phyloP scores from a whole-genome alignment of 202 grass and related monocot genomes.

The Hordeum pubiflorum region DNA sequence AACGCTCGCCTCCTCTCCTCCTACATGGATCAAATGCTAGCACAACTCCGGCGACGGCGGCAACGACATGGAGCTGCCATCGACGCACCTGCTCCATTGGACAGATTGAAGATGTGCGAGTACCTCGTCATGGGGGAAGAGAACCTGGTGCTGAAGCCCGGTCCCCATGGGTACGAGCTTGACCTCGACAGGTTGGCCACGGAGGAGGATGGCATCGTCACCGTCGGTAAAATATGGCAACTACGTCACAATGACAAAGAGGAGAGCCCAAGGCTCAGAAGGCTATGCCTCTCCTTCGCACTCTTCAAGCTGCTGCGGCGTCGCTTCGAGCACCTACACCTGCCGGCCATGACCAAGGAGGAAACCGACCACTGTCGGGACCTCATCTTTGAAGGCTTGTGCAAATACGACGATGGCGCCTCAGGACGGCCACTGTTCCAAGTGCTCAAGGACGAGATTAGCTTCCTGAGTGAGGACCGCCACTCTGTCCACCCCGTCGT shows the following conservation, averaged over 20 bases:
- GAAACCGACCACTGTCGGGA: background rate
- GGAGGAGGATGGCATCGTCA: background rate
- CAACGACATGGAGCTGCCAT: too few species aligned
- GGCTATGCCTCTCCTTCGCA: conserved; percentile 28
- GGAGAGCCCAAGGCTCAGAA: background rate
- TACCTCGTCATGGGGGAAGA: conserved; percentile 20
- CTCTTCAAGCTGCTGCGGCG: conserved; percentile 27
- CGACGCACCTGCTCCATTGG: too few species aligned
- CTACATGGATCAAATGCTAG: background rate
- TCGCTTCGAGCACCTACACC: background rate
- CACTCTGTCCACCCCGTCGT: conserved; percentile 1
- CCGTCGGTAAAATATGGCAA: background rate
- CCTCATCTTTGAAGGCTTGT: conserved; percentile 18
- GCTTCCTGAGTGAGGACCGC: conserved; percentile 1
- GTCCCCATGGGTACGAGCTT: background rate
- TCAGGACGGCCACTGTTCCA: background rate
- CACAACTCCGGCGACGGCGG: too few species aligned
- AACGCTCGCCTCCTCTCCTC: background rate
- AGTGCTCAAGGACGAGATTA: background rate
- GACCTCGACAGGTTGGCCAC: background rate
- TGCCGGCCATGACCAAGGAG: background rate
- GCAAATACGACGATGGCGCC: background rate
- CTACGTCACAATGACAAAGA: background rate
- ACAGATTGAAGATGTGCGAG: background rate
- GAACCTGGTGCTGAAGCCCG: background rate